These are phyloP conservation scores for Domatiomyces catenatus DNA, from an alignment of 2,329 filamentous ascomycete genomes.

Conservation along the genomic window DNA sequence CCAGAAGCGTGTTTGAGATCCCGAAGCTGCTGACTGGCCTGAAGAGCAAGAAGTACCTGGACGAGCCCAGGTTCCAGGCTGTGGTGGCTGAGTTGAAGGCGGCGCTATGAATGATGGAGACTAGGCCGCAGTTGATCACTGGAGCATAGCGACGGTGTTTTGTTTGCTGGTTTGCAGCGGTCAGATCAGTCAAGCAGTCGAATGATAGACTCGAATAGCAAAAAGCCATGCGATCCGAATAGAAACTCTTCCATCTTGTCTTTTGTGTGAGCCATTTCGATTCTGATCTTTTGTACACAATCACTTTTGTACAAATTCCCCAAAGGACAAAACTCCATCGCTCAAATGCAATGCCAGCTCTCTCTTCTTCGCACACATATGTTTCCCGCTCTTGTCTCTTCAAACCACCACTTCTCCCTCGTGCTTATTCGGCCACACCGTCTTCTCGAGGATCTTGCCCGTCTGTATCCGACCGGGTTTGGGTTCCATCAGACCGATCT, in stretches of 20 bases:
- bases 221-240: too few relatives aligned
- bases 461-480: slow-evolving; percentile 4
- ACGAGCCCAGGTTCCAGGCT: slow-evolving; percentile 45
- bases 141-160: not conserved
- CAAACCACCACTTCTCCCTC: not conserved
- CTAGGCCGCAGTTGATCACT: too few relatives aligned
- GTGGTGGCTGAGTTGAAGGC: slow-evolving; percentile 43
- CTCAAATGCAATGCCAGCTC: not conserved
- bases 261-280: not conserved
- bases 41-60: slow-evolving; percentile 34
- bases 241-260: not conserved
- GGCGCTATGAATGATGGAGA: slow-evolving; percentile 1
- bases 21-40: slow-evolving; percentile 32
- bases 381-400: too few relatives aligned
- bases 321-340: not conserved
- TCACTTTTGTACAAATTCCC: not conserved
- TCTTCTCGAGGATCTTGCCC: not conserved
- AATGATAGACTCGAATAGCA: not conserved
- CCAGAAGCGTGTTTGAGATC: slow-evolving; percentile 42
- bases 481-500: slow-evolving; percentile 14
- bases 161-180: not conserved
- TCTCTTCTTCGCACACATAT: too few relatives aligned
- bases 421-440: not conserved
- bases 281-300: not conserved
- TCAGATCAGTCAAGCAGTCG: not conserved